These are phyloP conservation scores for Cichorium intybus DNA, from an alignment of 140 eudicot genomes.

Conservation along the genomic window DNA sequence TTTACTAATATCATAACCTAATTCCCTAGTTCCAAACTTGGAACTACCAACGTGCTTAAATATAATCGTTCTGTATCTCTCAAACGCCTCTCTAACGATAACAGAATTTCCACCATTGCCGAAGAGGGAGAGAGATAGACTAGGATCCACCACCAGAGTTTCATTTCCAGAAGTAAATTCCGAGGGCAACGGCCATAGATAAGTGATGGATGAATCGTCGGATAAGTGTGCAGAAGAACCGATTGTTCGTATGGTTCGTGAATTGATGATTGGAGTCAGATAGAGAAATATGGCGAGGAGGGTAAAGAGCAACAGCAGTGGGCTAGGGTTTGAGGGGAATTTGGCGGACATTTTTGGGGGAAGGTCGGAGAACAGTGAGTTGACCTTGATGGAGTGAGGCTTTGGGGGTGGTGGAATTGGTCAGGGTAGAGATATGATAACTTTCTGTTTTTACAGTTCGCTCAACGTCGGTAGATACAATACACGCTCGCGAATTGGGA, in stretches of 20 bases:
- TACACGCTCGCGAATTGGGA: background rate
- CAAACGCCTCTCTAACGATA: constrained; percentile 59
- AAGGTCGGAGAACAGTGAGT: constrained; percentile 3
- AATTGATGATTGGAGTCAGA: constrained; percentile 21
- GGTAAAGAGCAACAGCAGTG: background rate
- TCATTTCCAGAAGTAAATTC: constrained; percentile 63
- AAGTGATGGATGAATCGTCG: constrained; percentile 43
- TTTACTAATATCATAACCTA: constrained; percentile 45
- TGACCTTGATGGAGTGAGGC: constrained; percentile 18
- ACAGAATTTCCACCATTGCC: constrained; percentile 49
- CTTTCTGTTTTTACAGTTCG: background rate
- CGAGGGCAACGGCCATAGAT: constrained; percentile 84
- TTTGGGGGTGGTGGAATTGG: background rate
- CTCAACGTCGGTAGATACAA: background rate
- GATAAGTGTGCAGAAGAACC: constrained; percentile 9
- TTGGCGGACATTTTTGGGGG: constrained; percentile 23
- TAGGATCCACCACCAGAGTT: constrained; percentile 73
- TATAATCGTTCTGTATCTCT: constrained; percentile 55
- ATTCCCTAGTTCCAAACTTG: constrained; percentile 9
- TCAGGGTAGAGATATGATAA: background rate
- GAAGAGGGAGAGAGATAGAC: constrained; percentile 43
- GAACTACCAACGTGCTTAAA: constrained; percentile 45
- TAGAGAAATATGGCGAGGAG: constrained; percentile 2
- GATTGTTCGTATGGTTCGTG: constrained; percentile 38
- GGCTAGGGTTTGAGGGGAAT: constrained; percentile 24